These are phyloP conservation scores for Lactifluus subvellereus DNA, from an alignment of 768 basidiomycete species.

Conservation along the genomic window DNA sequence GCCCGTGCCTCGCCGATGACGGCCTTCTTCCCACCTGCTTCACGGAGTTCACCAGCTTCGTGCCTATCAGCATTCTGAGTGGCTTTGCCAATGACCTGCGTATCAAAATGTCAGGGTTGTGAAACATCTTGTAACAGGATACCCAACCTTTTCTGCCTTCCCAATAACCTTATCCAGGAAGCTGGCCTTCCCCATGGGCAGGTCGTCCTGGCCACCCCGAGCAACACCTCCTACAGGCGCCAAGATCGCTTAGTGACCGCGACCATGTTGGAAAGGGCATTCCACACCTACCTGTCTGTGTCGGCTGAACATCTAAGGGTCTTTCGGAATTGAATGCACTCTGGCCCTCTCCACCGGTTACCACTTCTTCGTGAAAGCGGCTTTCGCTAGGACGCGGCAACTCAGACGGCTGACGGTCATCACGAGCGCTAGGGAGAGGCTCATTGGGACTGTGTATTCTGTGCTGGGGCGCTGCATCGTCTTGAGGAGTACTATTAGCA, in stretches of 20 bases:
- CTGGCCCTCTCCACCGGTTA: neutral
- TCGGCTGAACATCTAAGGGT: conserved; percentile 36
- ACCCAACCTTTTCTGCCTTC: conserved; percentile 49
- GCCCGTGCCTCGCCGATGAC: conserved; percentile 37
- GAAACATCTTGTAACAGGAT: neutral
- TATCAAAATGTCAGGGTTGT: neutral
- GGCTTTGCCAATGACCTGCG: conserved; percentile 46
- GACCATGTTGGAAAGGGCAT: neutral
- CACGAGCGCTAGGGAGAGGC: conserved; percentile 38
- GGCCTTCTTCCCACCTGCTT: conserved; percentile 47
- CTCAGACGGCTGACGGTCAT: conserved; percentile 19
- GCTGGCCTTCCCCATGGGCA: conserved; percentile 38
- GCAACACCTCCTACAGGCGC: conserved; percentile 33
- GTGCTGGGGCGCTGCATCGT: conserved; percentile 33
- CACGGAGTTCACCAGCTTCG: conserved; percentile 52
- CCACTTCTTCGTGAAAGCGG: neutral
- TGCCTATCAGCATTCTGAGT: conserved; percentile 44
- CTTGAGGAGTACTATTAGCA: neutral
- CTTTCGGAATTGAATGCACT: conserved; percentile 30
- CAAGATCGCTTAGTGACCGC: neutral
- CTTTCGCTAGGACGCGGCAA: neutral
- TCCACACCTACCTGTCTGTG: conserved; percentile 29
- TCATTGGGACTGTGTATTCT: conserved; percentile 46
- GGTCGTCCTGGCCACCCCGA: conserved; percentile 31
- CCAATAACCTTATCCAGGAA: conserved; percentile 51